Evolutionary conservation across 1,139 yeast species (phyloP), one percentile per base, ranked within the genome.

Genomic region (Saccharomyces hybrid): DNA sequence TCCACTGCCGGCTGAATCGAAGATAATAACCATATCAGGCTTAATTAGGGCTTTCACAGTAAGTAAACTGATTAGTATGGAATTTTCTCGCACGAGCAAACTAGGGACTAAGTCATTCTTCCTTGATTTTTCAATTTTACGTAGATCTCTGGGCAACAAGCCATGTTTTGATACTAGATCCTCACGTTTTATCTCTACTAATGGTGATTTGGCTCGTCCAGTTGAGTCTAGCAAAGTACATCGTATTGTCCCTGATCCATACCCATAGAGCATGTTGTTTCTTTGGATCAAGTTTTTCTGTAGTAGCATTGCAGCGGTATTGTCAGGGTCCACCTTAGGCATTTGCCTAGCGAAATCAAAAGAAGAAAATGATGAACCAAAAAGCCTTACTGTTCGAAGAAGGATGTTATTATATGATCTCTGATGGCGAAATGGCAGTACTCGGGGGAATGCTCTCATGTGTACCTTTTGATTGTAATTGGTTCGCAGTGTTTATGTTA

Each of bases 31-130:
- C 57, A 73, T 73, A 61, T 86, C 84, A 23, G 80, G 75, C 63
- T 83, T 83, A 9, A 87, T 80, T 49, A 87, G 74, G 1, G 91
- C 90, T 59, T 87, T 82, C 30, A 86, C 83, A 59, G 85, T 84
- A 25, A 86, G 71, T 61, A 86, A 69, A 63, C 85, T 86, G 49
- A 86, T 78, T 47, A 86, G 69, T 1, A 86, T 83, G 42, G 87
- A 81, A 54, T 79, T 78, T 30, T 72, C 70, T 56, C 95, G 70
- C 5, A 85, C 85, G 63, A 86, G 81, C 50, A 86, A 79, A 54
- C 82, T 81, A 0, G 95, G 95, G 0, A 84, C 88, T 41, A 86
- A 77, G 53, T 68, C 72, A 48, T 62, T 62, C 48, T 65, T 62
- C 51, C 67, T 62, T 1, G 88, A 81, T 28, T 86, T 79, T 67